phyloP scores from a whole-genome alignment of 2,329 filamentous ascomycete species.

The Pseudocercospora pini-densiflorae region DNA sequence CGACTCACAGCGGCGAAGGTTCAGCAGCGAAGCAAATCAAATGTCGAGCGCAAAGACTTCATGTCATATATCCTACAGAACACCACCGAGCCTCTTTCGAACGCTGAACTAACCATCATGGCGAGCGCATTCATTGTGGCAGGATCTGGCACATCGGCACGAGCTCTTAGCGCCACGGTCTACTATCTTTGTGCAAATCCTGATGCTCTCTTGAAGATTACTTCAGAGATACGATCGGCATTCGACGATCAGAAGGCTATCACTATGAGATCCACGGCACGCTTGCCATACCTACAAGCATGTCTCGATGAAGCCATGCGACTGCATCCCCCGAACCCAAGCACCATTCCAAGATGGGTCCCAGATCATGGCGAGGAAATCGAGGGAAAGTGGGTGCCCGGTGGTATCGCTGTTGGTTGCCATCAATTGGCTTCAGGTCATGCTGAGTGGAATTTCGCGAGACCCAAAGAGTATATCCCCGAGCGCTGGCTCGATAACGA shows the following conservation, averaged over 20 bases:
- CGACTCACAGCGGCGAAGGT: background rate
- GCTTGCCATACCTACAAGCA: conserved; percentile 14
- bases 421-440: conserved; percentile 11
- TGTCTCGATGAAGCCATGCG: conserved; percentile 20
- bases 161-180: conserved; percentile 37
- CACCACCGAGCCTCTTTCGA: conserved; percentile 22
- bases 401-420: conserved; percentile 19
- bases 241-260: conserved; percentile 42
- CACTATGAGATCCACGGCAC: conserved; percentile 11
- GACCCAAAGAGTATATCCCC: conserved; percentile 11
- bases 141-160: conserved; percentile 45
- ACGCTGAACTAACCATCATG: conserved; percentile 17
- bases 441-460: conserved; percentile 13
- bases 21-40: conserved; percentile 1
- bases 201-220: conserved; percentile 34
- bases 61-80: conserved; percentile 31
- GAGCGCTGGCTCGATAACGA: conserved; percentile 21
- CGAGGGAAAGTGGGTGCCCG: conserved; percentile 21
- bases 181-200: conserved; percentile 39
- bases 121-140: conserved; percentile 41
- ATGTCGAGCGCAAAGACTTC: conserved; percentile 13
- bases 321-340: conserved; percentile 15
- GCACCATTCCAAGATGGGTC: conserved; percentile 1
- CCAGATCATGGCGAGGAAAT: conserved; percentile 14
- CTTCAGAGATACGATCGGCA: conserved; percentile 40